These are phyloP conservation scores for Suhomyces faveliae DNA, from an alignment of 805 yeast genomes.

Conservation along the genomic window DNA sequence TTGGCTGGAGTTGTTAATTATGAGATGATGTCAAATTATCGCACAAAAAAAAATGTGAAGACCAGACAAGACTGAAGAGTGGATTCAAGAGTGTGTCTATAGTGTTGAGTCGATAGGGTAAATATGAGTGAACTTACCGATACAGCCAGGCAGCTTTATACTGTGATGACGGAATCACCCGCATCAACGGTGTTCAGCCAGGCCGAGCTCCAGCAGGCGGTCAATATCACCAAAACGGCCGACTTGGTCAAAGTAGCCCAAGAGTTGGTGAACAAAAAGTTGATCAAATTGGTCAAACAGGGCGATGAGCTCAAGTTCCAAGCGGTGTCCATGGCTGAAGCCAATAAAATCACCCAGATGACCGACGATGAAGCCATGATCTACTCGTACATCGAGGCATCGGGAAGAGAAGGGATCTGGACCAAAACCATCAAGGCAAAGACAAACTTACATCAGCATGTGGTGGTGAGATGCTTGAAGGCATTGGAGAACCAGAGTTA, in stretches of 20 bases:
- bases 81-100: background rate
- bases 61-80: background rate
- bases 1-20: background rate
- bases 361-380: slow-evolving; percentile 84
- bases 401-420: slow-evolving; percentile 96
- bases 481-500: slow-evolving; percentile 74
- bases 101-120: background rate
- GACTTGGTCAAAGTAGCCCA: slow-evolving; percentile 51
- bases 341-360: slow-evolving; percentile 76
- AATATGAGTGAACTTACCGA: slow-evolving; percentile 31
- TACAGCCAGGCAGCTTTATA: slow-evolving; percentile 58
- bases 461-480: slow-evolving; percentile 82
- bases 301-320: slow-evolving; percentile 71
- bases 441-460: slow-evolving; percentile 87
- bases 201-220: slow-evolving; percentile 57
- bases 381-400: slow-evolving; percentile 85
- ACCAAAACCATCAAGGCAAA: slow-evolving; percentile 85
- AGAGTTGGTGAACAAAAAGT: slow-evolving; percentile 52
- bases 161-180: slow-evolving; percentile 56
- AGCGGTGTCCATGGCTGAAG: slow-evolving; percentile 71
- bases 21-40: background rate
- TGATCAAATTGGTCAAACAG: slow-evolving; percentile 66
- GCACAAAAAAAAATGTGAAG: background rate
- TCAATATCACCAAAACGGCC: slow-evolving; percentile 41
- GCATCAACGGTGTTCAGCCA: slow-evolving; percentile 59